Evolutionary conservation across 2,329 filamentous ascomycete genomes (phyloP), one percentile per base, ranked within the genome.

Genomic region (Myriosclerotinia curreyana): DNA sequence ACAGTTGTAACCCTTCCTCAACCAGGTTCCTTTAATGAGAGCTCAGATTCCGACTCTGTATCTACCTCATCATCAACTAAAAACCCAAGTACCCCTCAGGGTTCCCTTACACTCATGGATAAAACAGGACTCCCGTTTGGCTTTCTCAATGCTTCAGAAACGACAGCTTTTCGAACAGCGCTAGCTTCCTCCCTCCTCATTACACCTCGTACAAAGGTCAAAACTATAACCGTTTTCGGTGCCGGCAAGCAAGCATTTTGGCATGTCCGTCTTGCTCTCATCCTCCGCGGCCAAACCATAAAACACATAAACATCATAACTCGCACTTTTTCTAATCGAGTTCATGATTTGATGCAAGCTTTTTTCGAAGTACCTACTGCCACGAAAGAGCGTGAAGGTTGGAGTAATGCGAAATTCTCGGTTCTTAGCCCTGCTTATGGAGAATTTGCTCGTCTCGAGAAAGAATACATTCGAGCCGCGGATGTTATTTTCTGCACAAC

Each of bases 401-500:
- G 88, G 81, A 72, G 76, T 0, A 77, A 83, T 48, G 81, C 87
- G 34, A 87, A 91, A 69, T 93, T 95, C 71, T 84, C 84, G 40
- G 76, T 86, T 25, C 71, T 88, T 55, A 93, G 90, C 7, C 87
- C 86, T 0, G 81, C 83, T 1, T 94, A 94, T 69, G 85, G 83
- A 64, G 93, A 86, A 71, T 86, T 82, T 71, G 76, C 79, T 9
- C 76, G 91, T 1, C 78, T 95, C 25, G 76, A 92, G 44, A 88
- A 88, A 71, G 84, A 89, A 46, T 85, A 91, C 58, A 80, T 97
- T 59, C 80, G 86, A 46, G 84, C 84, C 11, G 85, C 90, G 0
- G 91, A 95, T 71, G 88, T 90, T 12, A 89, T 98, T 46, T 95
- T 96, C 77, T 94, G 91, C 77, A 96, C 91, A 69, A 96, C 92